Base-by-base conservation (phyloP, 2,329 filamentous ascomycete genomes). In the Colletotrichum truncatum region DNA sequence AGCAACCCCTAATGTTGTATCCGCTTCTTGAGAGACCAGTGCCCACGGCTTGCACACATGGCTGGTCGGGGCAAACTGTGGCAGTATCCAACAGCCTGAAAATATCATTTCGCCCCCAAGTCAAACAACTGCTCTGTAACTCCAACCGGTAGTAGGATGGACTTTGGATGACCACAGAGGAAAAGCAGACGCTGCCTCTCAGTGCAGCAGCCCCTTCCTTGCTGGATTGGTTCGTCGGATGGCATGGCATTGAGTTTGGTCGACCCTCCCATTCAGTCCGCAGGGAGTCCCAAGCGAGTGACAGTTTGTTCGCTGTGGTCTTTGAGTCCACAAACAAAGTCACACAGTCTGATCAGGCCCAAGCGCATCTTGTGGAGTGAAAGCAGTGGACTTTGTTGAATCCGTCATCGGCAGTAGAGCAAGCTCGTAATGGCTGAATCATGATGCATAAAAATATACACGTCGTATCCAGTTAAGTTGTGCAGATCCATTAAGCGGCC, bases 401-500 rank as follows among this genome's bases (percentile, higher is more conserved):
- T 18, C 28, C 21, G 38, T 55, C 30, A 25, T 39, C 51, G 23
- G 36, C 9, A 12, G 12, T 32, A 18, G 16, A 34, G 38, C 14
- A n/a, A 28, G 36, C 23, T 28, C 43, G 34, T 28, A 63, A 36
- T 16, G 34, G 9, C n/a, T 18, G 14, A 4, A 38, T 26, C 28
- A 25, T 34, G 41, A 28, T 61, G 62, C 62, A 55, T 43, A 43
- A 36, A n/a, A n/a, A 55, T 54, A 51, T 55, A 56, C 41, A 53
- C n/a, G n/a, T n/a, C n/a, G n/a, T 18, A 14, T 12, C 4, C 1
- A 11, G 11, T 3, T 12, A 1, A 14, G 7, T 54, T 65, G 28
- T 53, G 46, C 46, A 61, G 25, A 38, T 41, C 25, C 14, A 32
- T 9, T 41, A 21, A 16, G 16, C 21, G 8, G 25, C n/a, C 38